phyloP scores from a whole-genome alignment of 1,284 basidiomycete species.

The Tremellales sp. region DNA sequence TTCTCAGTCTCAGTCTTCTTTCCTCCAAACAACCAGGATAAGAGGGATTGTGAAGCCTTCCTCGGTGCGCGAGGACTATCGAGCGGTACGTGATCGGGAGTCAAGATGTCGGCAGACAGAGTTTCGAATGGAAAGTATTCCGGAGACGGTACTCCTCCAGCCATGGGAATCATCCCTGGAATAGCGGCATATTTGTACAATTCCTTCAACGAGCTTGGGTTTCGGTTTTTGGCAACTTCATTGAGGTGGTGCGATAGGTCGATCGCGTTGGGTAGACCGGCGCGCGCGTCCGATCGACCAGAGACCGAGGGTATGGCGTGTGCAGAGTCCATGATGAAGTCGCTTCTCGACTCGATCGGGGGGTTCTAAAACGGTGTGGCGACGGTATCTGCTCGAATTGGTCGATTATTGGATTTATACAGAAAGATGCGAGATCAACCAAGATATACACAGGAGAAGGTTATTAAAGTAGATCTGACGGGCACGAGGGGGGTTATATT shows the following conservation, averaged over 20 bases:
- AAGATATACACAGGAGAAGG: too few relatives aligned
- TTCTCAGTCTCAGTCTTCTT: slow-evolving; percentile 49
- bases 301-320: background rate
- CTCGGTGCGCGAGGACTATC: slow-evolving; percentile 54
- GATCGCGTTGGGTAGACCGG: slow-evolving; percentile 49
- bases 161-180: slow-evolving; percentile 31
- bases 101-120: slow-evolving; percentile 39
- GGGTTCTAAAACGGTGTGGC: too few relatives aligned
- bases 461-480: too few relatives aligned
- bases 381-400: too few relatives aligned
- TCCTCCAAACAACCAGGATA: slow-evolving; percentile 62
- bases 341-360: too few relatives aligned
- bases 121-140: slow-evolving; percentile 50
- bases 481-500: too few relatives aligned
- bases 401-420: too few relatives aligned
- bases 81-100: slow-evolving; percentile 38
- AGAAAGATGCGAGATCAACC: too few relatives aligned
- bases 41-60: slow-evolving; percentile 46
- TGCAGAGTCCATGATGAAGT: background rate
- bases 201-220: slow-evolving; percentile 60
- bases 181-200: slow-evolving; percentile 40
- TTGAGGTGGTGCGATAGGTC: slow-evolving; percentile 63
- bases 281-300: background rate
- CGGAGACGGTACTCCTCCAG: slow-evolving; percentile 46
- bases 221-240: slow-evolving; percentile 55